Base-by-base conservation (phyloP, 2,329 filamentous ascomycete species). In the Pseudocercospora macadamiae region DNA sequence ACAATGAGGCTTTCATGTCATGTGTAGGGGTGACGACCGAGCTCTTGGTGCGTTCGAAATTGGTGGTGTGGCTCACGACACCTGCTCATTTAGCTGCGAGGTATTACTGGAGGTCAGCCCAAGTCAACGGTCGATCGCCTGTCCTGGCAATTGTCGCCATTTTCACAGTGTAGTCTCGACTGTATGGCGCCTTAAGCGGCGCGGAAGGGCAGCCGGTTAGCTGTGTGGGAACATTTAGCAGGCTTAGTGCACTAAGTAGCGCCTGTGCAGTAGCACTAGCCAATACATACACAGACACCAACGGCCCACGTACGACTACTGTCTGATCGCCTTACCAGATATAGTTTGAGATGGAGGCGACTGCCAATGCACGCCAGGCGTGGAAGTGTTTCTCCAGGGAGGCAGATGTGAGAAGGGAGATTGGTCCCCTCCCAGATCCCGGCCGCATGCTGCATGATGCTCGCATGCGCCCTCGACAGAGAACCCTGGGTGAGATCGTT, bases 401-500 rank as follows among this genome's bases (percentile, higher is more conserved):
- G 47, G 45, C 25, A n/a, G 19, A 16, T 25, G 54, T 30, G 25
- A 26, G 54, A 44, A 51, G 57, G 39, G 39, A 58, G 28, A 37
- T 59, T 44, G 51, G 57, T 55, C 25, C 45, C n/a, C 45, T 54
- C 49, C 47, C 32, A 23, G 49, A 60, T 55, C 30, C 32, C n/a
- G 36, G 32, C 26, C 44, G 51, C 49, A 28, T 48, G 51, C 26
- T 55, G 52, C 47, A 47, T 30, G 26, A 55, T 39, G 37, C 44
- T 58, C 52, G 49, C 54, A 42, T 45, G 51, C 49, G 54, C 55
- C 16, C 44, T 54, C 39, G 54, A 54, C 49, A 48, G 36, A 53
- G 28, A 25, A 61, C 42, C 55, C 60, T 49, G 55, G 60, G 34
- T 56, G 34, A 52, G 60, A 64, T 61, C 55, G 39, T 56, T 57